A percentile compares a stretch with the other conserved stretches of the same genome.
Conservation (phyloP, 1,284 basidiomycete species). For the Earliella scabrosa region DNA sequence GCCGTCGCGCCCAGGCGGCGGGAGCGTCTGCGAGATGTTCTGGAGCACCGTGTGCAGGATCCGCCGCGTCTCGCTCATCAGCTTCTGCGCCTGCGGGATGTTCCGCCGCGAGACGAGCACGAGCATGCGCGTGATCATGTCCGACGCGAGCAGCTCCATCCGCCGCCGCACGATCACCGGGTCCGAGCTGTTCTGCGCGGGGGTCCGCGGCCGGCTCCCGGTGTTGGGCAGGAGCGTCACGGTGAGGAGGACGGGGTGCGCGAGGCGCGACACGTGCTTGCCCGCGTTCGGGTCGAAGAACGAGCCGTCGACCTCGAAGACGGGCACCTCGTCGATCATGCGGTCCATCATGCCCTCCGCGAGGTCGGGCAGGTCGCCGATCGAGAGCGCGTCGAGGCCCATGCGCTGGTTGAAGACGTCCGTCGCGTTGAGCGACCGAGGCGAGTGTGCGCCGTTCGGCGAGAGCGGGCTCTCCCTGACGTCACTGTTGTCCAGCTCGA, state of each 20-base stretch:
- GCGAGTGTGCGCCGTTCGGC: slow-evolving; percentile 26
- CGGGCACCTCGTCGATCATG: slow-evolving; percentile 93
- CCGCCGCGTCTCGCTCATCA: slow-evolving; percentile 87
- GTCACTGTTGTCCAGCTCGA: slow-evolving; percentile 85
- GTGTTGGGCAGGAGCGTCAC: slow-evolving; percentile 78
- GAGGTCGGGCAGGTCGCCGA: slow-evolving; percentile 73
- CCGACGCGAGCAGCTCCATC: slow-evolving; percentile 91
- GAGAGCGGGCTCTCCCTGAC: slow-evolving; percentile 36
- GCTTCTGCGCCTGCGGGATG: slow-evolving; percentile 83
- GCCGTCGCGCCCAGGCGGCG: slow-evolving; percentile 46
- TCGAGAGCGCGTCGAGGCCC: slow-evolving; percentile 74
- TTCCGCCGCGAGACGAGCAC: slow-evolving; percentile 89
- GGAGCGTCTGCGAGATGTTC: slow-evolving; percentile 74
- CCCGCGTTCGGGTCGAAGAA: slow-evolving; percentile 88
- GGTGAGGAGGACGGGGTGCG: slow-evolving; percentile 87
- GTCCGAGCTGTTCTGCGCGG: slow-evolving; percentile 63
- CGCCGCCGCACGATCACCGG: slow-evolving; percentile 88
- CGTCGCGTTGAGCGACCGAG: slow-evolving; percentile 65
- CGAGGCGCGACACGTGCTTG: slow-evolving; percentile 83
- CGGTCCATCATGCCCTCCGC: slow-evolving; percentile 86
- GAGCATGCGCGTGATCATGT: slow-evolving; percentile 93
- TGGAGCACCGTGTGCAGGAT: slow-evolving; percentile 86
- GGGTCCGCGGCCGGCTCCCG: slow-evolving; percentile 44
- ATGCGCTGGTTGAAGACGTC: slow-evolving; percentile 82
- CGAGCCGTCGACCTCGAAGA: slow-evolving; percentile 89